Percentiles rank a stretch among this genome's conserved stretches.
Conservation (phyloP, 257 asterid species). For the Solanum chiquidenum region DNA sequence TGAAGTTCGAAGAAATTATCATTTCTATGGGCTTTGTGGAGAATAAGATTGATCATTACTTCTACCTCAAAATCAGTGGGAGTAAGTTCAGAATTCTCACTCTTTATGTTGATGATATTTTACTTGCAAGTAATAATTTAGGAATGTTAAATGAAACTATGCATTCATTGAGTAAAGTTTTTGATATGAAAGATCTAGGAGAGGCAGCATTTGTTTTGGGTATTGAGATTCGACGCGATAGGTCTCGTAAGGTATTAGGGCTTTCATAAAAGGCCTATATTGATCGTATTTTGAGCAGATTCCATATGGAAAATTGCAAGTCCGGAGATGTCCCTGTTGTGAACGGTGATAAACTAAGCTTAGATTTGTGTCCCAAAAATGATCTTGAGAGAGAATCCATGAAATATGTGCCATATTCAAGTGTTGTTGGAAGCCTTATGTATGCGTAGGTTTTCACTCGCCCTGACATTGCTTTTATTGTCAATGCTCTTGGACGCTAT, state of each 20-base stretch:
- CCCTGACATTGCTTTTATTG: too few species aligned
- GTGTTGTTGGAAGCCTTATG: too few species aligned
- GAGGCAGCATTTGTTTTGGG: neutral
- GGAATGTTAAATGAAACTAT: neutral
- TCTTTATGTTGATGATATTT: neutral
- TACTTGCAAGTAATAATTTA: neutral
- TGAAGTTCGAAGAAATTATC: neutral
- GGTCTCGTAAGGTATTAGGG: neutral
- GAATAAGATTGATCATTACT: neutral
- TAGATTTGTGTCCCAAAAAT: too few species aligned
- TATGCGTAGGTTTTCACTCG: too few species aligned
- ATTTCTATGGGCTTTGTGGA: neutral
- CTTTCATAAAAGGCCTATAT: neutral
- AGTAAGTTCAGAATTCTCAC: neutral
- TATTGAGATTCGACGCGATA: neutral
- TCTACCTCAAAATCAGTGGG: neutral
- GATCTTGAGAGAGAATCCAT: too few species aligned
- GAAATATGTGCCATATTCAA: too few species aligned
- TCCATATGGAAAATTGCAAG: too few species aligned
- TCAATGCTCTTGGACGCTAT: too few species aligned
- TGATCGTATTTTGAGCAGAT: neutral
- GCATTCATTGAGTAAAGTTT: neutral
- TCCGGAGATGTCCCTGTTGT: too few species aligned
- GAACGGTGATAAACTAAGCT: too few species aligned
- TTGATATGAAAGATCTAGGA: neutral